These are phyloP conservation scores for Alternaria dauci DNA, from an alignment of 2,329 filamentous ascomycete species.

Conservation along the genomic window DNA sequence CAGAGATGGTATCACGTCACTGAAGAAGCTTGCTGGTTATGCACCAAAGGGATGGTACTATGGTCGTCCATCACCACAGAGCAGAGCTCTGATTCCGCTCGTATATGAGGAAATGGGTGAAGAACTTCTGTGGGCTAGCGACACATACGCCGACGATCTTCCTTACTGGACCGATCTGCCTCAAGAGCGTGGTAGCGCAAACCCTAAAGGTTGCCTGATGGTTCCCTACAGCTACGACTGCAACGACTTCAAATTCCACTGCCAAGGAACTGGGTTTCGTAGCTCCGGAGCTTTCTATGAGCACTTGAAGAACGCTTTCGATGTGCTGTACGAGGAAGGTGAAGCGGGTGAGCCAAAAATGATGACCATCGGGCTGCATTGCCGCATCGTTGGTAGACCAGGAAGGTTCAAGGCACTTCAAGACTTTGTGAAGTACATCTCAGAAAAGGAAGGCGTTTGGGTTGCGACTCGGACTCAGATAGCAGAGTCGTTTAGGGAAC, in stretches of 20 bases:
- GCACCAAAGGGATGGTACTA: constrained; percentile 62
- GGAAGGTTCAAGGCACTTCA: constrained; percentile 61
- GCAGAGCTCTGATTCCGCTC: constrained; percentile 57
- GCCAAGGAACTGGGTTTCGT: constrained; percentile 56
- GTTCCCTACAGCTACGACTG: constrained; percentile 65
- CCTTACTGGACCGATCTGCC: constrained; percentile 66
- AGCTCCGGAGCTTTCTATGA: constrained; percentile 55
- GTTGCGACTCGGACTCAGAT: constrained; percentile 64
- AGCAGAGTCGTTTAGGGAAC: constrained; percentile 58
- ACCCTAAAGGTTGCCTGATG: constrained; percentile 61
- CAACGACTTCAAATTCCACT: constrained; percentile 62
- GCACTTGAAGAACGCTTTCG: constrained; percentile 62
- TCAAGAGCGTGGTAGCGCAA: constrained; percentile 53
- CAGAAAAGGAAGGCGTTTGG: constrained; percentile 63
- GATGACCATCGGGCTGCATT: constrained; percentile 66
- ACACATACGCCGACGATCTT: constrained; percentile 64
- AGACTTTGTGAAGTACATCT: constrained; percentile 64
- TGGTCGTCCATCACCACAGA: constrained; percentile 57
- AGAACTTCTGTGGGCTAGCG: constrained; percentile 59
- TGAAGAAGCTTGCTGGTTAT: constrained; percentile 57
- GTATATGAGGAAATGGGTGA: constrained; percentile 64
- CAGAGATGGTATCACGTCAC: constrained; percentile 51
- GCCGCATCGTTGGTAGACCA: constrained; percentile 62
- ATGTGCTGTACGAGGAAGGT: constrained; percentile 63
- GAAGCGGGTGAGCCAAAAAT: constrained; percentile 51